Evolutionary conservation across 2,329 filamentous ascomycete genomes (phyloP), one percentile per base, ranked within the genome.

Genomic region (Trichoderma sp.): DNA sequence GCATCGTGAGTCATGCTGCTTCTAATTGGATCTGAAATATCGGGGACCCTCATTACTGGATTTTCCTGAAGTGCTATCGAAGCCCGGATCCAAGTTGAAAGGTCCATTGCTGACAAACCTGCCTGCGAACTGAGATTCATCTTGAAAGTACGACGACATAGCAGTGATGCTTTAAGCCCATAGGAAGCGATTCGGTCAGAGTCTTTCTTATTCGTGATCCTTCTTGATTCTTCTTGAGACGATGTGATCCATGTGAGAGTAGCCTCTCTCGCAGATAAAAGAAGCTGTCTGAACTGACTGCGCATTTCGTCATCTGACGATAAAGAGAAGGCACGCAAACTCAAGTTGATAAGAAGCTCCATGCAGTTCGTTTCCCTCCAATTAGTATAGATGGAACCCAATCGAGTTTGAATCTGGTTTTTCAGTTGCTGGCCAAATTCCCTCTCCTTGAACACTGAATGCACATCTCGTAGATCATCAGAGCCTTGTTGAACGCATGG

Each of bases 291-390:
- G 1, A 81, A 79, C 1, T 58, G 72, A 11, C 47, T 17, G 9
- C 75, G 70, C 7, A 75, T 74, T 1, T 70, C 58, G 0, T 6
- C 43, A 2, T 47, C 50, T 3, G 61, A 39, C 23, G 32, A 43
- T 5, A 73, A 15, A 71, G 75, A 36, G 66, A 75, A 83, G 1
- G 78, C 74, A 2, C 87, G 84, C 0, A 88, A 76, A 0, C 81
- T 75, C 0, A 92, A 74, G 0, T 83, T 86, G 6, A 91, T 82
- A 2, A 91, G 68, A 0, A 85, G 82, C 5, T 88, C 85, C 88
- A 92, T 91, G 15, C 84, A 83, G 66, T 87, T 78, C 0, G 80
- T 81, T 73, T 92, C 90, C 0, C 89, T 83, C 86, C 88, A 91
- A 58, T 88, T 92, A 0, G 80, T 77, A 0, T 78, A 76, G 8